Base-by-base conservation (phyloP, 1,139 yeast genomes). In the Hyphopichia pseudoburtonii region DNA sequence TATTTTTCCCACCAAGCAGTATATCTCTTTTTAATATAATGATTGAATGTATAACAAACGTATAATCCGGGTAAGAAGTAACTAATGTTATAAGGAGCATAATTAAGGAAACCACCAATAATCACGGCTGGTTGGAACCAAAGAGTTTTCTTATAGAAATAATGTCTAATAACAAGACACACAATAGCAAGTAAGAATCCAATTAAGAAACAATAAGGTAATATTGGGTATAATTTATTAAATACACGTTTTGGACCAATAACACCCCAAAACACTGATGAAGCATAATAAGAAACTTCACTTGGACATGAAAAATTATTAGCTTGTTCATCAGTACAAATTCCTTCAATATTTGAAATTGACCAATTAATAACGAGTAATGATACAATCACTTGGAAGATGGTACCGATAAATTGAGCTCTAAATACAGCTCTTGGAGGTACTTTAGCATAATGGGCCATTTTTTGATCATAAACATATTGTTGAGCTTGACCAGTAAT, bases 181-280 rank as follows among this genome's bases (percentile, higher is more conserved):
- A 24, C 9, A 15, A 32, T 23, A 5, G 34, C 78, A 11, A 70
- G 47, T 3, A 71, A 43, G 26, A 71, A 71, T 1, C 84, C 83
- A 38, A 78, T 66, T 39, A 78, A 58, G 68, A 79, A 78, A 41
- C 76, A 68, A 56, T 60, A 73, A 45, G 63, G 62, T 52, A 75
- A 51, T 18, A 60, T 48, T 18, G 79, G 79, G 45, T 75, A 75
- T 17, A 73, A 47, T 2, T 66, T 67, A 40, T 57, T 53, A 47
- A 80, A 77, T 11, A 78, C 73, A 15, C 52, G 52, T 47, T 70
- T 64, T 17, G 86, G 86, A 2, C 86, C 86, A 46, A 80, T 73
- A 22, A 73, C 78, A 44, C 84, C 84, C 78, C 81, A 79, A 17
- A 77, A 59, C 12, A 79, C 74, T 8, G 80, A 70, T n/a, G 81